Evolutionary conservation across 345 rosid species (phyloP).

Genomic region (Leavenworthia alabamica): DNA sequence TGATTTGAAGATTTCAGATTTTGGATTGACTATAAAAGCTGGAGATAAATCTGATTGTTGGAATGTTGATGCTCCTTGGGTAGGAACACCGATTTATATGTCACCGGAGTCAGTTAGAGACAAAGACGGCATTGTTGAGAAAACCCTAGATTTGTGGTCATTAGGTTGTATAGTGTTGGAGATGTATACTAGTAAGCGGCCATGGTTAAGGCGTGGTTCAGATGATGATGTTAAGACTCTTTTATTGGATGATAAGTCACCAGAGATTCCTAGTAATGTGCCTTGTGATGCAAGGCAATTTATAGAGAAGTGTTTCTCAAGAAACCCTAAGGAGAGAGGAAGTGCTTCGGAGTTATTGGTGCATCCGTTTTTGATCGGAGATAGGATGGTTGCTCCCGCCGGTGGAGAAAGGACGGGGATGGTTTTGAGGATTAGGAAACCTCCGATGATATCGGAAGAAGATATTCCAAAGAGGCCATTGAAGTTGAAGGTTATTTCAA

Average conservation of each 20-base stretch:
- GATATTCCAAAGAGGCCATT: conserved; percentile 6
- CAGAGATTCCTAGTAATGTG: conserved; percentile 12
- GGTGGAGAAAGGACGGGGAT: conserved; percentile 9
- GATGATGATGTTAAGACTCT: not conserved
- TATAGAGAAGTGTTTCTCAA: conserved; percentile 26
- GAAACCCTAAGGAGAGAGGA: conserved; percentile 16
- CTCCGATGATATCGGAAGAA: not conserved
- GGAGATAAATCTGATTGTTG: conserved; percentile 5
- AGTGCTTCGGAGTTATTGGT: conserved; percentile 20
- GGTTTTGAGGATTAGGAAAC: conserved; percentile 9
- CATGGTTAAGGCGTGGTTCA: not conserved
- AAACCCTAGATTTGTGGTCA: conserved; percentile 33
- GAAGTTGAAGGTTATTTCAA: not conserved
- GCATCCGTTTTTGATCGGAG: conserved; percentile 22
- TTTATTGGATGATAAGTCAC: not conserved
- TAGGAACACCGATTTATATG: conserved; percentile 21
- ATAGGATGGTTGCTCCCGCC: not conserved
- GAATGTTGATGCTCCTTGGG: not conserved
- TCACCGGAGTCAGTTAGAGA: conserved; percentile 12
- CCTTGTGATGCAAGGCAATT: conserved; percentile 18
- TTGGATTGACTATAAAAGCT: not conserved
- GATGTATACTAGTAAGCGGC: conserved; percentile 16
- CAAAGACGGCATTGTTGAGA: conserved; percentile 2
- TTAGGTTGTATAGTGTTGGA: conserved; percentile 21
- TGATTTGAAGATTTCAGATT: conserved; percentile 24